Conservation (phyloP, 306 rosid genomes). For the Castanea mollissima region DNA sequence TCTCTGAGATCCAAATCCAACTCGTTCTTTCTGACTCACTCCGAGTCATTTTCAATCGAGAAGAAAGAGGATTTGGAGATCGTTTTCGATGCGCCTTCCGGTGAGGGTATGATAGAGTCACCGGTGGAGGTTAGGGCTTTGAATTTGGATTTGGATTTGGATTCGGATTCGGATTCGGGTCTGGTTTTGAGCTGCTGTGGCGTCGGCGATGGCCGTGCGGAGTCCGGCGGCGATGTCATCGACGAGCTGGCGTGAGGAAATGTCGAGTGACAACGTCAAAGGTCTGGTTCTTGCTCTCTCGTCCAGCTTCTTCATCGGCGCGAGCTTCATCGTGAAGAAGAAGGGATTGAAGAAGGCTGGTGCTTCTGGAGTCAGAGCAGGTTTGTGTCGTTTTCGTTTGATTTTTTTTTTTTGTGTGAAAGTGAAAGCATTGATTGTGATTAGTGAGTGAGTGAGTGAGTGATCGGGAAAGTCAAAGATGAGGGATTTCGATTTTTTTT, state of each 20-base stretch:
- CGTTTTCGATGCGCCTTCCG: neutral
- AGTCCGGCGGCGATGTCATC: slow-evolving; percentile 5
- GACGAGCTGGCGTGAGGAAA: slow-evolving; percentile 73
- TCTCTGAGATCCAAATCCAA: neutral
- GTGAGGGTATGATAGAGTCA: slow-evolving; percentile 9
- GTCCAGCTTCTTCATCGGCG: slow-evolving; percentile 84
- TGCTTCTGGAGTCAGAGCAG: slow-evolving; percentile 85
- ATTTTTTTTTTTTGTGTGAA: neutral
- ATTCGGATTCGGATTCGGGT: too few species aligned
- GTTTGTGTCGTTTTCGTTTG: slow-evolving; percentile 22
- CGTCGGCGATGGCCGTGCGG: slow-evolving; percentile 11
- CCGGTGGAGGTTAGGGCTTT: slow-evolving; percentile 37
- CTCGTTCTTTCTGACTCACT: neutral
- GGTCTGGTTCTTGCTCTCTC: slow-evolving; percentile 80
- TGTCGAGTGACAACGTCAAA: slow-evolving; percentile 79
- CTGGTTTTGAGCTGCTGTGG: slow-evolving; percentile 14
- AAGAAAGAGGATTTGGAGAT: neutral
- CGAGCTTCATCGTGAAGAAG: slow-evolving; percentile 85
- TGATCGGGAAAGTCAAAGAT: too few species aligned
- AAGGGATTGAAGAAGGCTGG: slow-evolving; percentile 94
- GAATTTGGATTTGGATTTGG: neutral
- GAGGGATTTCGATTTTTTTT: too few species aligned
- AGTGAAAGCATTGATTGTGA: too few species aligned
- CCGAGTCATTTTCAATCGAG: neutral
- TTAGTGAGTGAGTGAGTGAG: too few species aligned